phyloP scores from a whole-genome alignment of 2,329 filamentous ascomycete genomes.

The Penicillium sp. region DNA sequence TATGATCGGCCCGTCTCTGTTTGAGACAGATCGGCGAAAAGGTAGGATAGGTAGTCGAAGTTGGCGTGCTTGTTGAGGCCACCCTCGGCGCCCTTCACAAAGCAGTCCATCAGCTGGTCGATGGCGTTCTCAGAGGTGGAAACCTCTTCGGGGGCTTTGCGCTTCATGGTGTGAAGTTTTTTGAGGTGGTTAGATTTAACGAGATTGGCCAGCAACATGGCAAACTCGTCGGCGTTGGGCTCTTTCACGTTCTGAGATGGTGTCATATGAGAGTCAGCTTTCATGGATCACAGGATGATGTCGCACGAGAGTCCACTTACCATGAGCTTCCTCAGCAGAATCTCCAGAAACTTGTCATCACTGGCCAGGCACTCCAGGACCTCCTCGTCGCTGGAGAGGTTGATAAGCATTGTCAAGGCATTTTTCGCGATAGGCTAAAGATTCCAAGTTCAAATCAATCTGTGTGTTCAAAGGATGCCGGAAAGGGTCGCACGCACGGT shows the following conservation, averaged over 20 bases:
- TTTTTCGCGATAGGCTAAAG: slow-evolving; percentile 83
- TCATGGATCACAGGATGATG: background rate
- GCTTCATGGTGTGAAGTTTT: slow-evolving; percentile 67
- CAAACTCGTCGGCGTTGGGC: slow-evolving; percentile 77
- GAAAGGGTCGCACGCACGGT: slow-evolving; percentile 56
- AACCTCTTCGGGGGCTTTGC: slow-evolving; percentile 68
- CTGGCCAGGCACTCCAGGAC: slow-evolving; percentile 71
- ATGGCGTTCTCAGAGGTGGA: slow-evolving; percentile 73
- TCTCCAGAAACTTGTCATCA: slow-evolving; percentile 80
- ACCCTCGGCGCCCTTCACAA: slow-evolving; percentile 86
- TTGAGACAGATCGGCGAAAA: slow-evolving; percentile 91
- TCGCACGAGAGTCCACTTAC: slow-evolving; percentile 54
- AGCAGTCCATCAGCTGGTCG: slow-evolving; percentile 92
- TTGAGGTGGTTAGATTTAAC: slow-evolving; percentile 76
- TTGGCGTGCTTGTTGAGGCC: slow-evolving; percentile 81
- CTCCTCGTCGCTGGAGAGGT: slow-evolving; percentile 82
- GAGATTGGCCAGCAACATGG: slow-evolving; percentile 93
- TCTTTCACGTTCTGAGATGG: slow-evolving; percentile 57
- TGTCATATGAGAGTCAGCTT: background rate
- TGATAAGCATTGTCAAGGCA: slow-evolving; percentile 74
- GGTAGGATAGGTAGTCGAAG: slow-evolving; percentile 90
- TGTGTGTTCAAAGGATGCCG: background rate
- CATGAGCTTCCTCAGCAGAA: slow-evolving; percentile 71
- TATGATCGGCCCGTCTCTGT: slow-evolving; percentile 73
- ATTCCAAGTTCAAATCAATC: slow-evolving; percentile 8